Evolutionary conservation across 305 asterid genomes (phyloP).

Genomic region (Fraxinus floribunda): DNA sequence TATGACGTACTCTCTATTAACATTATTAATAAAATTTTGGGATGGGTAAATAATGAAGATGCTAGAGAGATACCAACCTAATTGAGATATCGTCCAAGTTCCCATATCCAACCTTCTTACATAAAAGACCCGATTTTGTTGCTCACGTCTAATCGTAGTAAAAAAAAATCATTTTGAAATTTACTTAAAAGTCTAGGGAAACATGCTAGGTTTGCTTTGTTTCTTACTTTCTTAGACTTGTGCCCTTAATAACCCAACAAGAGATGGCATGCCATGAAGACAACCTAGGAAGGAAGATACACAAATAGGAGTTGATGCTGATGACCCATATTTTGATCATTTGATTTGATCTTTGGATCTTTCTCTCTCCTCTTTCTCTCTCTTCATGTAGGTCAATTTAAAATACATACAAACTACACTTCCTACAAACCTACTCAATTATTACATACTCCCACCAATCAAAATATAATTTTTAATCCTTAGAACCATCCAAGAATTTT

Average conservation of each 20-base stretch:
- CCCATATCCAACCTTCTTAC: background rate
- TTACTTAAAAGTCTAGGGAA: background rate
- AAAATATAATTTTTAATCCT: conserved; percentile 28
- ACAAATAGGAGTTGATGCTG: conserved; percentile 25
- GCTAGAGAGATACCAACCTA: background rate
- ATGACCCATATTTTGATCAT: conserved; percentile 29
- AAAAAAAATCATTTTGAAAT: background rate
- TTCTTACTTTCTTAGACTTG: conserved; percentile 22
- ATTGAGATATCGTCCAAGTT: background rate
- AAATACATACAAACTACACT: conserved; percentile 38
- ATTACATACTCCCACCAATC: conserved; percentile 35
- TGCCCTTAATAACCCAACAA: conserved; percentile 39
- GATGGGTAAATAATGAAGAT: background rate
- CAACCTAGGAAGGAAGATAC: conserved; percentile 32
- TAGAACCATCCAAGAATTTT: conserved; percentile 41
- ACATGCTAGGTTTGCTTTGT: conserved; percentile 18
- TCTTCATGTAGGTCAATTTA: conserved; percentile 37
- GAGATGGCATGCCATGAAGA: conserved; percentile 33
- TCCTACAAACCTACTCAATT: conserved; percentile 40
- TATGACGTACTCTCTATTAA: too few relatives aligned
- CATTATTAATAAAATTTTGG: background rate
- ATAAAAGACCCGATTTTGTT: background rate
- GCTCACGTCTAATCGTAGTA: background rate
- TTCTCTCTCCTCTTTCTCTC: conserved; percentile 17
- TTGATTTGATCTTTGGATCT: conserved; percentile 9